These are phyloP conservation scores for Daldinia eschscholtzii DNA, from an alignment of 2,329 filamentous ascomycete species.

Conservation along the genomic window DNA sequence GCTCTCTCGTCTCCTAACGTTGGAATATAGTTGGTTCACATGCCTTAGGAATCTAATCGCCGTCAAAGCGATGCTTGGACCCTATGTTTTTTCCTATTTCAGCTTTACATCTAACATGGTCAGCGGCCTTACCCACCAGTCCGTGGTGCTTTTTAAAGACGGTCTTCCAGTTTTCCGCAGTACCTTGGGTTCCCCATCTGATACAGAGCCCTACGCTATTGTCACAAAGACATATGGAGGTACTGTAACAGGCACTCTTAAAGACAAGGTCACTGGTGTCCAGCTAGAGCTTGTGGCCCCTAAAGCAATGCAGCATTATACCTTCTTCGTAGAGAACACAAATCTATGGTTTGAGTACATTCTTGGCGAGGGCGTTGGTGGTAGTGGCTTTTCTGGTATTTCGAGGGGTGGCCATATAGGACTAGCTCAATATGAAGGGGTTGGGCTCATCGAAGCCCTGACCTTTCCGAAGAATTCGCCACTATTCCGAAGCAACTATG, in stretches of 20 bases:
- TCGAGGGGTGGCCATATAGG: neutral
- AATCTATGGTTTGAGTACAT: neutral
- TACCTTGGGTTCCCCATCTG: neutral
- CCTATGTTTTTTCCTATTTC: neutral
- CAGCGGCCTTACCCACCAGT: neutral
- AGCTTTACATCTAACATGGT: neutral
- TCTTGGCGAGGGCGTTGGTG: neutral
- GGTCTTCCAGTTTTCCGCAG: neutral
- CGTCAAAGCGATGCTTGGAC: conserved; percentile 2
- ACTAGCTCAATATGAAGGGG: neutral
- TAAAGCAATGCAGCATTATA: neutral
- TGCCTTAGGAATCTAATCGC: neutral
- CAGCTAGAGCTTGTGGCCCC: neutral
- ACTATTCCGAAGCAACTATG: neutral
- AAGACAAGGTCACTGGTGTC: neutral
- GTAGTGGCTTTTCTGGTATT: neutral
- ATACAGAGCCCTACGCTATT: neutral
- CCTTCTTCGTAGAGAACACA: neutral
- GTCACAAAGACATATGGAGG: neutral
- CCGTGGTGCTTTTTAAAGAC: neutral
- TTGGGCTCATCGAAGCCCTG: neutral
- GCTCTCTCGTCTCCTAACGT: neutral
- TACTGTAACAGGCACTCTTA: neutral
- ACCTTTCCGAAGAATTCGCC: neutral
- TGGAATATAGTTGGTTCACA: neutral